Conservation (phyloP, 176 grass and related monocot genomes). For the Musa beccarii region DNA sequence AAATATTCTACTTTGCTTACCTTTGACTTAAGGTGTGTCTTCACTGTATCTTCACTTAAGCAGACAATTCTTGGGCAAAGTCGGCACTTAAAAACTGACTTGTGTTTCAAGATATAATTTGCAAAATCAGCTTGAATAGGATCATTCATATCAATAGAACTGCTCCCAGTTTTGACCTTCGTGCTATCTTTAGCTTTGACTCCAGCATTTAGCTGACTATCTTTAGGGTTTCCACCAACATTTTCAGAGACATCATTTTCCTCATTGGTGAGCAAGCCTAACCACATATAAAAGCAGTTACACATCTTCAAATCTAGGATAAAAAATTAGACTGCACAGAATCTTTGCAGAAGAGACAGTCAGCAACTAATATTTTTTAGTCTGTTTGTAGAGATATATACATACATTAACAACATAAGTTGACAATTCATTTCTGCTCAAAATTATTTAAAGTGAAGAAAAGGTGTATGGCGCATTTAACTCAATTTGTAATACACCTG, state of each 20-base stretch:
- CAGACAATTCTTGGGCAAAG: conserved; percentile 79
- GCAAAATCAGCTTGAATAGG: conserved; percentile 32
- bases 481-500: not conserved
- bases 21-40: conserved; percentile 82
- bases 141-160: conserved; percentile 28
- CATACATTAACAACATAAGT: too few relatives aligned
- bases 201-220: conserved; percentile 26
- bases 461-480: not conserved
- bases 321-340: not conserved
- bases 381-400: not conserved
- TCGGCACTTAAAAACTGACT: conserved; percentile 83
- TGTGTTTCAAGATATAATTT: conserved; percentile 69
- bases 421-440: too few relatives aligned
- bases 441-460: too few relatives aligned
- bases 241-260: conserved; percentile 17
- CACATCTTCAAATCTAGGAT: not conserved
- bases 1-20: conserved; percentile 23
- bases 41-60: conserved; percentile 72
- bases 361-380: not conserved
- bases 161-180: conserved; percentile 16
- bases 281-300: not conserved
- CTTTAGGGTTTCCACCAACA: conserved; percentile 17
- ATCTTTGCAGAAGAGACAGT: too few relatives aligned
- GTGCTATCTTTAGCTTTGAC: conserved; percentile 20
- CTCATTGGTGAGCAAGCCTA: conserved; percentile 35